These are phyloP conservation scores for Euphorbia peplus DNA, from an alignment of 345 rosid species.

Conservation along the genomic window DNA sequence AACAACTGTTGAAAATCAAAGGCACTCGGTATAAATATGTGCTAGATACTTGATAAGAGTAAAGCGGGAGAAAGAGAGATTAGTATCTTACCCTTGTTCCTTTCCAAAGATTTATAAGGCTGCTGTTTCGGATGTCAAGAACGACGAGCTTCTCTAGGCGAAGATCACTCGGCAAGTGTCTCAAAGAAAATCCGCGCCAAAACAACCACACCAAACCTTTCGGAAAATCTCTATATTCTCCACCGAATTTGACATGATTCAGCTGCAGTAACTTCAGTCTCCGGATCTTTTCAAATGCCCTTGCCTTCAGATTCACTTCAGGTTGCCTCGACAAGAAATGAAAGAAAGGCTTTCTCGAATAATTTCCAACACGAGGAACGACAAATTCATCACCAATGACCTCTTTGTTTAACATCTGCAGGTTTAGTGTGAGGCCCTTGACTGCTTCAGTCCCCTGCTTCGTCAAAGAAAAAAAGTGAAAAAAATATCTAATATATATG, in stretches of 20 bases:
- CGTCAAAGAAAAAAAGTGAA: neutral
- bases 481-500: no score
- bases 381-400: neutral
- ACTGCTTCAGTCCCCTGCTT: slow-evolving; percentile 15
- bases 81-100: slow-evolving; percentile 7
- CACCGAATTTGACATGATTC: neutral
- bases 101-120: slow-evolving; percentile 10
- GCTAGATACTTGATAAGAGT: neutral
- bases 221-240: slow-evolving; percentile 10
- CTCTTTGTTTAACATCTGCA: neutral
- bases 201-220: slow-evolving; percentile 15
- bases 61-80: neutral
- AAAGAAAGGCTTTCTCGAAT: neutral
- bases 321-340: neutral
- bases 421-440: slow-evolving; percentile 7
- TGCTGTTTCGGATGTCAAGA: slow-evolving; percentile 14
- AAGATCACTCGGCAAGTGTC: neutral
- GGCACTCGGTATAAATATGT: neutral
- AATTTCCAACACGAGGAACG: neutral
- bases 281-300: neutral
- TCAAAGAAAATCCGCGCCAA: slow-evolving; percentile 11
- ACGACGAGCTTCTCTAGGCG: slow-evolving; percentile 10
- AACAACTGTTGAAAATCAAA: slow-evolving; percentile 13
- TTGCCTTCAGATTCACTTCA: slow-evolving; percentile 6
- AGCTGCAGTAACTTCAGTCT: slow-evolving; percentile 11